These are phyloP conservation scores for Talaromyces verruculosus DNA, from an alignment of 2,329 filamentous ascomycete species.

Conservation along the genomic window DNA sequence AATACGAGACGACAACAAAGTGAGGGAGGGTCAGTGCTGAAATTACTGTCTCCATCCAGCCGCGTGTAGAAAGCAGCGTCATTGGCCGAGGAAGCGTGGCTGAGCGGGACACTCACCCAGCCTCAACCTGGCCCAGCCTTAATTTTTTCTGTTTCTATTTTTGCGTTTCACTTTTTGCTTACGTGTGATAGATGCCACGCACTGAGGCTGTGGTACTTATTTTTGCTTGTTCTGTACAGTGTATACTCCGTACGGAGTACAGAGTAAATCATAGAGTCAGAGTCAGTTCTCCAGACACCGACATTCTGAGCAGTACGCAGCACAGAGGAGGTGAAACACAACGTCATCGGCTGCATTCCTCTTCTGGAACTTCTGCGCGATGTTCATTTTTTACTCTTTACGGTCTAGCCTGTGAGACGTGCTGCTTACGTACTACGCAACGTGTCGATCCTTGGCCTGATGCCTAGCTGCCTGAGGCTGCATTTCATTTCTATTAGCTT, in stretches of 20 bases:
- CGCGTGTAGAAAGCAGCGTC: not conserved
- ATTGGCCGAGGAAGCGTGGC: conserved; percentile 17
- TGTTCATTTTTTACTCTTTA: not conserved
- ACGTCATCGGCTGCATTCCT: conserved; percentile 6
- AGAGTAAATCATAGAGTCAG: not conserved
- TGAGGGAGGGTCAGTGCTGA: not conserved
- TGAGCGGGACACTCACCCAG: conserved; percentile 4
- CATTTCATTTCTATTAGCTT: not conserved
- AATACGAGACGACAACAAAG: not conserved
- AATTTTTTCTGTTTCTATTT: conserved; percentile 17
- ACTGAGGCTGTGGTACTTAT: conserved; percentile 12
- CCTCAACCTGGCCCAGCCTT: conserved; percentile 4
- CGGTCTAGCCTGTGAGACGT: not conserved
- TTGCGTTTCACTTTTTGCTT: not conserved
- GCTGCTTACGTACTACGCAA: not conserved
- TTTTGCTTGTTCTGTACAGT: not conserved
- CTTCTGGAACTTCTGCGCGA: not conserved
- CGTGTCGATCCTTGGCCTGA: not conserved
- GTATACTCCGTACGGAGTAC: not conserved
- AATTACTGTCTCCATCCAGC: not conserved
- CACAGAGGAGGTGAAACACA: not conserved
- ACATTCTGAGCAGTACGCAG: not conserved
- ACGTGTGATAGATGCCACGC: not conserved
- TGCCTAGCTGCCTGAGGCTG: not conserved
- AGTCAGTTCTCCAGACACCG: not conserved